Conservation (phyloP, 2,329 filamentous ascomycete genomes). For the Trichoderma breve region DNA sequence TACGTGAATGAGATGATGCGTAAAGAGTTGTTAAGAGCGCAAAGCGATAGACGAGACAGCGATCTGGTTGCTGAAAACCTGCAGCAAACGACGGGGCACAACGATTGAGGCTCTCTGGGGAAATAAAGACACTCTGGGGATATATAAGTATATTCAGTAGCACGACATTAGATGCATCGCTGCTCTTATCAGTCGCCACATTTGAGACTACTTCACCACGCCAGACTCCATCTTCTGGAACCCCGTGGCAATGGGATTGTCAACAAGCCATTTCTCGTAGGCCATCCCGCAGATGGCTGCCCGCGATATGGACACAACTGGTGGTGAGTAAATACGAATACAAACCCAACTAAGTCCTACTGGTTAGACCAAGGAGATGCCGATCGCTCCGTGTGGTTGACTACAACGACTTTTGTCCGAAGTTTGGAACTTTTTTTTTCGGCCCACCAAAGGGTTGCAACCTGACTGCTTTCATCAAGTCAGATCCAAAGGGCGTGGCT, state of each 20-base stretch:
- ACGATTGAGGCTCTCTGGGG: neutral
- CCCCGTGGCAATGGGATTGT: neutral
- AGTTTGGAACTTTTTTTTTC: neutral
- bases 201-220: neutral
- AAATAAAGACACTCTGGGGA: neutral
- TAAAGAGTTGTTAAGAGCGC: neutral
- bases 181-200: neutral
- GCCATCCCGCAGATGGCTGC: neutral
- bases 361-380: neutral
- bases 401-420: neutral
- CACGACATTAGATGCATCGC: neutral
- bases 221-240: neutral
- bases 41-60: neutral
- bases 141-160: neutral
- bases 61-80: neutral
- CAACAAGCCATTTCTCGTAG: neutral
- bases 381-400: neutral
- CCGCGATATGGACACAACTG: neutral
- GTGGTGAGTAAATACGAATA: neutral
- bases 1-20: neutral
- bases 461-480: neutral
- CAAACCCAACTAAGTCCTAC: neutral
- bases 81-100: neutral
- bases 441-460: neutral
- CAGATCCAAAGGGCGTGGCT: neutral